Percentiles rank a stretch among this genome's conserved stretches.
phyloP scores from a whole-genome alignment of 768 basidiomycete genomes.

The Tricholoma bakamatsutake region DNA sequence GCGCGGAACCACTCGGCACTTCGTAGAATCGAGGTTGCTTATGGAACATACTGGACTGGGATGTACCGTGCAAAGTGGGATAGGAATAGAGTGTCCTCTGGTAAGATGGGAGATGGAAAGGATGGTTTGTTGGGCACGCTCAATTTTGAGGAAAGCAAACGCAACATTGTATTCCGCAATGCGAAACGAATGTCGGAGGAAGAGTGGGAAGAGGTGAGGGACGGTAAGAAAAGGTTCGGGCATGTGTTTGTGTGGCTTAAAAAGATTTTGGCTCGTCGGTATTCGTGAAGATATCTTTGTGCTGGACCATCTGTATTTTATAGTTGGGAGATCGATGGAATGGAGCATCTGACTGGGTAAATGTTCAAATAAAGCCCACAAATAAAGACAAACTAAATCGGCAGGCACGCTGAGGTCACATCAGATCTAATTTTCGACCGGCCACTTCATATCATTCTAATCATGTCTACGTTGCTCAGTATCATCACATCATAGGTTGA shows the following conservation, averaged over 20 bases:
- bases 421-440: no score
- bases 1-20: slow-evolving; percentile 15
- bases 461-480: no score
- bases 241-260: slow-evolving; percentile 4
- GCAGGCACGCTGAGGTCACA: no score
- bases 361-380: no score
- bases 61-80: slow-evolving; percentile 24
- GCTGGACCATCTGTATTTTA: no score
- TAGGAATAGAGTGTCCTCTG: slow-evolving; percentile 3
- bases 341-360: no score
- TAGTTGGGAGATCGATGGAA: no score
- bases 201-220: neutral
- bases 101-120: neutral
- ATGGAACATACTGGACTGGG: slow-evolving; percentile 28
- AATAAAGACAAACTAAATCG: no score
- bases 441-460: no score
- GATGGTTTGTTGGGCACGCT: slow-evolving; percentile 17
- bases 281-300: neutral
- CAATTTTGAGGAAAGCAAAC: slow-evolving; percentile 23
- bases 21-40: slow-evolving; percentile 20
- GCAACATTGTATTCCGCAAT: slow-evolving; percentile 17
- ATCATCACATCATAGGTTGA: no score
- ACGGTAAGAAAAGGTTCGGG: neutral
- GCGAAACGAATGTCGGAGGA: neutral
- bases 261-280: neutral